These are phyloP conservation scores for Infundibulicybe gibba DNA, from an alignment of 768 basidiomycete genomes.

Conservation along the genomic window DNA sequence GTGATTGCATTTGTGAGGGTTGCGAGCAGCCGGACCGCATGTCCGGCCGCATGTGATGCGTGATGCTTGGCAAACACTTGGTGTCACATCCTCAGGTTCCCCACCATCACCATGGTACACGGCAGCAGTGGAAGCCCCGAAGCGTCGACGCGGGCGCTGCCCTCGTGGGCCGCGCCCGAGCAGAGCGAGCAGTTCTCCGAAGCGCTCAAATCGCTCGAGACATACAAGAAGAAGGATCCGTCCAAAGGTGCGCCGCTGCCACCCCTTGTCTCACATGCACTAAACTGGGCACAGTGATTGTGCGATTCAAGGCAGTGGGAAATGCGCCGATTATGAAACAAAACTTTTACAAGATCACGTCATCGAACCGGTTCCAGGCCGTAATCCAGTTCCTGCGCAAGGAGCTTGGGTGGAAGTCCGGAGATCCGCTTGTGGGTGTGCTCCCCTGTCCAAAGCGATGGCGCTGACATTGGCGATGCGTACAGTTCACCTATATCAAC, in stretches of 20 bases:
- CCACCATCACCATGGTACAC: too few species aligned
- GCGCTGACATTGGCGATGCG: neutral
- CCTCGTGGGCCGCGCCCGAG: conserved; percentile 26
- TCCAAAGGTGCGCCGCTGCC: conserved; percentile 54
- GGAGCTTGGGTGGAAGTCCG: conserved; percentile 83
- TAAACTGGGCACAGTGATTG: conserved; percentile 62
- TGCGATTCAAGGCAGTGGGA: conserved; percentile 96
- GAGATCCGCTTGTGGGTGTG: conserved; percentile 74
- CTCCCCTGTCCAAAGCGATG: neutral
- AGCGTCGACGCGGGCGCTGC: conserved; percentile 24
- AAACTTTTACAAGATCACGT: conserved; percentile 97
- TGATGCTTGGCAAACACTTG: too few species aligned
- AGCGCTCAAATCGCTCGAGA: conserved; percentile 71
- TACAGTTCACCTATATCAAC: conserved; percentile 60
- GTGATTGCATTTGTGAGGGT: too few species aligned
- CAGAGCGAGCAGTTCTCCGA: conserved; percentile 33
- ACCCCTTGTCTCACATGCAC: neutral
- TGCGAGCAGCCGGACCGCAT: too few species aligned
- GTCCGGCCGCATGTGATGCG: too few species aligned
- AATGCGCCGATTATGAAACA: conserved; percentile 99
- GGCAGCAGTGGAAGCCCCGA: conserved; percentile 16
- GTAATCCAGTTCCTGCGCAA: conserved; percentile 91
- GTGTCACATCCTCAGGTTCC: too few species aligned
- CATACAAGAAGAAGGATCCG: conserved; percentile 84
- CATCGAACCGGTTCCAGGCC: conserved; percentile 90